A percentile compares a stretch with the other conserved stretches of the same genome.
Conservation (phyloP, 2,329 filamentous ascomycete species). For the Magnaporthiopsis rhizophila region DNA sequence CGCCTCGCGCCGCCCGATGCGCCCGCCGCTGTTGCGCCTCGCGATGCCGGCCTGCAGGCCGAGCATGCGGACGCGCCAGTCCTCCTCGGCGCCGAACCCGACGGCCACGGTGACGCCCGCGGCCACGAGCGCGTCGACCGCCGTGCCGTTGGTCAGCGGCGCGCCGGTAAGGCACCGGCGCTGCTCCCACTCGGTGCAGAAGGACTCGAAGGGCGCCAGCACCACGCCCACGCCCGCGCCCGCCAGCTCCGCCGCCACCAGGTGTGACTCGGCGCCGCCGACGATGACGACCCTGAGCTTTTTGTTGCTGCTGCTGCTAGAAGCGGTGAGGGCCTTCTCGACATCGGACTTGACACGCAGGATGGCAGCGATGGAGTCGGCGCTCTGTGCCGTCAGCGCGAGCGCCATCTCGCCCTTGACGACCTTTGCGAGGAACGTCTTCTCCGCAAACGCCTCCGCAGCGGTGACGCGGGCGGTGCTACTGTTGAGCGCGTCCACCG, state of each 20-base stretch:
- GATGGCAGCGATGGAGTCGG: constrained; percentile 52
- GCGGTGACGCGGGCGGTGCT: constrained; percentile 8
- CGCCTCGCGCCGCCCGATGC: constrained; percentile 44
- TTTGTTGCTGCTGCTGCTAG: constrained; percentile 8
- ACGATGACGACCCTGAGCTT: constrained; percentile 47
- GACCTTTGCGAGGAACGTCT: constrained; percentile 43
- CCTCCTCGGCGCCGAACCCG: constrained; percentile 43
- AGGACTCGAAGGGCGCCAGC: constrained; percentile 50
- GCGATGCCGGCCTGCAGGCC: constrained; percentile 53
- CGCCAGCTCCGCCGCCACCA: constrained; percentile 51
- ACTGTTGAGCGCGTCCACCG: constrained; percentile 24
- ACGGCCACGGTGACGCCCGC: constrained; percentile 53
- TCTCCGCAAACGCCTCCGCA: constrained; percentile 37
- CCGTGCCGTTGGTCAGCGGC: constrained; percentile 58
- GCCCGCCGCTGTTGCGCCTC: constrained; percentile 46
- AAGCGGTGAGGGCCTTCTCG: constrained; percentile 30
- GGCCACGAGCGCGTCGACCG: constrained; percentile 46
- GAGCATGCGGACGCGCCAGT: constrained; percentile 54
- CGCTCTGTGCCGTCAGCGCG: constrained; percentile 52
- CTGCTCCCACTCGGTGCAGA: constrained; percentile 50
- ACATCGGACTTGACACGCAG: constrained; percentile 51
- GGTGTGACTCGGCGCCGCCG: constrained; percentile 55
- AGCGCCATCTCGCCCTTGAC: constrained; percentile 46
- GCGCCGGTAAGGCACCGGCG: constrained; percentile 55
- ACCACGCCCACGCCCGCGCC: constrained; percentile 50